Percentiles rank a stretch among this genome's conserved stretches.
Evolutionary conservation across 805 yeast species (phyloP).

Genomic region (Diddensiella caesifluorescens): DNA sequence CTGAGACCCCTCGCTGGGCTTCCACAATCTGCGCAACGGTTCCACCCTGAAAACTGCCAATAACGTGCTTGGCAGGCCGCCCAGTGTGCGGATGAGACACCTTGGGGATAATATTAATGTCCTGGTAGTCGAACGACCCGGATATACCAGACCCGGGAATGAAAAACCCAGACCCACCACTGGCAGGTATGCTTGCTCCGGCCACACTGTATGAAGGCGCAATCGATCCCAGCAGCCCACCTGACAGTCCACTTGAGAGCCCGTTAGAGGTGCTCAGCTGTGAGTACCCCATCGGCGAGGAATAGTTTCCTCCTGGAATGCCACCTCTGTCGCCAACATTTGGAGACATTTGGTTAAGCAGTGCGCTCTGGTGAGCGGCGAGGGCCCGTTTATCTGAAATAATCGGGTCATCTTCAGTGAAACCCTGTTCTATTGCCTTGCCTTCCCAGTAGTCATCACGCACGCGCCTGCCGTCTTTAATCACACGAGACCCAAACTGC

Average conservation of each 20-base stretch:
- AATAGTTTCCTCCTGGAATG: too few species aligned
- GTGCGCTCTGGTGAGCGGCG: slow-evolving; percentile 13
- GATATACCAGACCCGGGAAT: slow-evolving; percentile 26
- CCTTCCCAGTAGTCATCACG: slow-evolving; percentile 55
- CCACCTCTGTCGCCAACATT: slow-evolving; percentile 1
- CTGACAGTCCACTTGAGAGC: too few species aligned
- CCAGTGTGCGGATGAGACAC: neutral
- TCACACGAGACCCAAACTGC: slow-evolving; percentile 46
- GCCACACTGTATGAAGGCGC: too few species aligned
- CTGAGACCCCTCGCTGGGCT: slow-evolving; percentile 23
- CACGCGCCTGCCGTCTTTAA: slow-evolving; percentile 44
- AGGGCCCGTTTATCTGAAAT: slow-evolving; percentile 25
- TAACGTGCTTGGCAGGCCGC: slow-evolving; percentile 1
- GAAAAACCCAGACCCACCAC: slow-evolving; percentile 14
- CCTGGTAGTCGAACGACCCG: slow-evolving; percentile 26
- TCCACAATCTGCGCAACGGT: slow-evolving; percentile 12
- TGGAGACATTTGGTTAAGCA: slow-evolving; percentile 4
- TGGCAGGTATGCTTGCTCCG: too few species aligned
- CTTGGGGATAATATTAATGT: slow-evolving; percentile 7
- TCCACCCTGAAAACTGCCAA: neutral
- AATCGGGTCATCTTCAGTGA: slow-evolving; percentile 43
- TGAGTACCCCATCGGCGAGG: too few species aligned
- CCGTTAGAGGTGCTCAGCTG: too few species aligned
- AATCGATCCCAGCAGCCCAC: too few species aligned
- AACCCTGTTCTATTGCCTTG: slow-evolving; percentile 38